These are phyloP conservation scores for Coniochaeta sp. DNA, from an alignment of 2,329 filamentous ascomycete species.

Conservation along the genomic window DNA sequence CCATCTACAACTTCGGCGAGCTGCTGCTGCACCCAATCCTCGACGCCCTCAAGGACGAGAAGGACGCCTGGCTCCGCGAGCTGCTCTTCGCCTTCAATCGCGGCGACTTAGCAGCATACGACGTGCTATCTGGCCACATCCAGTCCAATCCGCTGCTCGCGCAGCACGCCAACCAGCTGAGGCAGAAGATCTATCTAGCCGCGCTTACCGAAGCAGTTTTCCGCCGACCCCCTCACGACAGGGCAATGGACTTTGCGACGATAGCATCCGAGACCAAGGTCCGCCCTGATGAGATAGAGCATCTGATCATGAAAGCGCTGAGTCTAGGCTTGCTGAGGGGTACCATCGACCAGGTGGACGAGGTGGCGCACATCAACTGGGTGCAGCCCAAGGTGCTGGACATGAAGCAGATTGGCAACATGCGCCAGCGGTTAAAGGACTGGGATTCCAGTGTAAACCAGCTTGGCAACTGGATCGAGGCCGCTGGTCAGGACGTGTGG, in stretches of 20 bases:
- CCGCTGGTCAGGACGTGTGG: constrained; percentile 91
- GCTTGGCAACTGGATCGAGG: constrained; percentile 94
- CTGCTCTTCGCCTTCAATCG: constrained; percentile 98
- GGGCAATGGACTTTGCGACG: constrained; percentile 83
- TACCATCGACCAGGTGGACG: constrained; percentile 92
- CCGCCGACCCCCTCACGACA: constrained; percentile 88
- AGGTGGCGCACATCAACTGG: constrained; percentile 94
- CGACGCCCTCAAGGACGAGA: constrained; percentile 63
- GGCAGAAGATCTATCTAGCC: constrained; percentile 96
- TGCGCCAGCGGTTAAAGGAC: constrained; percentile 80
- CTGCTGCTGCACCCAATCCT: constrained; percentile 96
- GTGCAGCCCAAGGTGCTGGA: constrained; percentile 98
- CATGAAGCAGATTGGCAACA: constrained; percentile 88
- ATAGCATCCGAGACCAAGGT: constrained; percentile 93
- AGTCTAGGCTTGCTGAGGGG: constrained; percentile 84
- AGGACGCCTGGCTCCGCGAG: constrained; percentile 79
- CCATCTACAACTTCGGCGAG: constrained; percentile 99
- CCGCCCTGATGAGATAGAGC: constrained; percentile 84
- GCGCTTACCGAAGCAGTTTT: constrained; percentile 95
- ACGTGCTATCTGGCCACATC: constrained; percentile 74
- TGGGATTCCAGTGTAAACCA: constrained; percentile 97
- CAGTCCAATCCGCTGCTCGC: constrained; percentile 71
- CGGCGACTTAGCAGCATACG: constrained; percentile 82
- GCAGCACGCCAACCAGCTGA: constrained; percentile 74
- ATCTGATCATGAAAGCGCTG: constrained; percentile 98